A percentile compares a stretch with the other conserved stretches of the same genome.
Conservation (phyloP, 2,329 filamentous ascomycete genomes). For the Alternaria sp. region DNA sequence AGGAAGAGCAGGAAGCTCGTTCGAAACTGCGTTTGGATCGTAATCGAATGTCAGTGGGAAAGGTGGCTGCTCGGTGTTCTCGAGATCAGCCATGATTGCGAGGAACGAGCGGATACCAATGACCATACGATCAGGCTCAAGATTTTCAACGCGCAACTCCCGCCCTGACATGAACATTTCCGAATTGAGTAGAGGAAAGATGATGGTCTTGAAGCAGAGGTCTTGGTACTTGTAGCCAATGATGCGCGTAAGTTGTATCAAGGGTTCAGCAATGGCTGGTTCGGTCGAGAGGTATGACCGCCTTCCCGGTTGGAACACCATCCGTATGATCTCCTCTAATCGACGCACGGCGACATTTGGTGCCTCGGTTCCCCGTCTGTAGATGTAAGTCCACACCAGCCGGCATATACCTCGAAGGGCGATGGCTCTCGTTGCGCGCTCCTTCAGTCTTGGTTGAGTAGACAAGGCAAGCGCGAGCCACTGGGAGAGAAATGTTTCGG, state of each 20-base stretch:
- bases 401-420: slow-evolving; percentile 90
- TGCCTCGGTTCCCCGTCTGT: slow-evolving; percentile 76
- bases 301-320: slow-evolving; percentile 82
- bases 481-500: slow-evolving; percentile 82
- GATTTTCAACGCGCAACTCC: slow-evolving; percentile 85
- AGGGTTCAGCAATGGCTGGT: slow-evolving; percentile 80
- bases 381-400: slow-evolving; percentile 93
- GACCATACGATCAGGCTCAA: slow-evolving; percentile 97
- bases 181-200: slow-evolving; percentile 95
- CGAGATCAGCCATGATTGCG: slow-evolving; percentile 89
- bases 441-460: slow-evolving; percentile 83
- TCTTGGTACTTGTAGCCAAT: slow-evolving; percentile 95
- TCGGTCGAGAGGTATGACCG: slow-evolving; percentile 85
- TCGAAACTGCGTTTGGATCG: slow-evolving; percentile 54
- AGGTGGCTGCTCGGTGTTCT: slow-evolving; percentile 83
- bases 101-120: slow-evolving; percentile 95
- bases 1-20: slow-evolving; percentile 44
- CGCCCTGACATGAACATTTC: slow-evolving; percentile 81
- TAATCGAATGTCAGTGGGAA: slow-evolving; percentile 75
- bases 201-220: slow-evolving; percentile 87
- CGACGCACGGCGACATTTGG: slow-evolving; percentile 74
- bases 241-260: slow-evolving; percentile 93
- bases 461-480: slow-evolving; percentile 85
- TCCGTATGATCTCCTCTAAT: slow-evolving; percentile 85
- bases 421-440: slow-evolving; percentile 77